Evolutionary conservation across 2,329 filamentous ascomycete genomes (phyloP).

Genomic region (Akanthomyces lecanii): DNA sequence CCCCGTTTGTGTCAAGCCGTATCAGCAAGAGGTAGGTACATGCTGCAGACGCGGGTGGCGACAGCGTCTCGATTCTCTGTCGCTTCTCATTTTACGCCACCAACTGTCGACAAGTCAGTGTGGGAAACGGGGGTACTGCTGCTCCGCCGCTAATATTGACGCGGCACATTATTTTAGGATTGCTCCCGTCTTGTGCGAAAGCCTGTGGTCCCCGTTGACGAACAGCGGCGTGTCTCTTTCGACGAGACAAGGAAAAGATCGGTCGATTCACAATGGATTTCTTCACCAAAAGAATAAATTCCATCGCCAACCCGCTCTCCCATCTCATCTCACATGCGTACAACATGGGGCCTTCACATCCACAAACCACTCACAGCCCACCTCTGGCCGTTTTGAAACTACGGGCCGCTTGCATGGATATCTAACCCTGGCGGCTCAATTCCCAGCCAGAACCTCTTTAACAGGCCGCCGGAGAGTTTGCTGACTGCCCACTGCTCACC

Average conservation of each 20-base stretch:
- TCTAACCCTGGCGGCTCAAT: background rate
- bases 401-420: background rate
- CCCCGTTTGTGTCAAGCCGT: slow-evolving; percentile 3
- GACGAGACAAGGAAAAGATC: background rate
- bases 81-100: background rate
- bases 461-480: background rate
- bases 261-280: background rate
- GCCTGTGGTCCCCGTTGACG: background rate
- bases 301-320: background rate
- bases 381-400: slow-evolving; percentile 7
- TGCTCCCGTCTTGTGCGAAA: background rate
- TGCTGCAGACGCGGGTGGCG: background rate
- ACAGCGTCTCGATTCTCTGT: background rate
- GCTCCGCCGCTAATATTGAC: background rate
- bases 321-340: background rate
- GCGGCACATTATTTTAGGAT: background rate
- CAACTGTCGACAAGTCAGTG: background rate
- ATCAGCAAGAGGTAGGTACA: no score
- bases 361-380: no score
- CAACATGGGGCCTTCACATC: background rate
- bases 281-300: background rate
- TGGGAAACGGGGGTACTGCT: background rate
- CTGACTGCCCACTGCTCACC: background rate
- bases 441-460: background rate
- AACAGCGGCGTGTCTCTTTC: background rate